Evolutionary conservation across 805 yeast species (phyloP), one percentile per base, ranked within the genome.

Genomic region (Blastobotrys americana): DNA sequence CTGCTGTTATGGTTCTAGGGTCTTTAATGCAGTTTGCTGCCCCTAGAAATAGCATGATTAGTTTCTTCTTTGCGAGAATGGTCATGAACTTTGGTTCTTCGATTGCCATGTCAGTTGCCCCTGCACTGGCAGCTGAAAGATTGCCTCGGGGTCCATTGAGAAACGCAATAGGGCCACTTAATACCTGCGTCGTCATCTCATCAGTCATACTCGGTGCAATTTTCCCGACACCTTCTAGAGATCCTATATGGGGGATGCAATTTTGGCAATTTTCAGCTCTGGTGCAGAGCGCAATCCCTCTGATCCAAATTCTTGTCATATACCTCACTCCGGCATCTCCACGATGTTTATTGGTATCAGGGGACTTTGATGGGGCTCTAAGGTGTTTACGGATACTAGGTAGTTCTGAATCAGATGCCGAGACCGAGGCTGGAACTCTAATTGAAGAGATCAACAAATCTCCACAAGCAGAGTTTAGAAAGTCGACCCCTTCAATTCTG

Each of bases 221-320:
- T 13, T 25, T 25, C 10, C 31, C 31, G 31, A 25, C 31, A 8
- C 31, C 31, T 8, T 25, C 31, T 25, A 25, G 31, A 13, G 31
- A 13, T 8, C 31, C 31, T 13, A 13, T 25, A 13, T 13, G 8
- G 31, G 31, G 31, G 31, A 8, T 25, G 13, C 31, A 8, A 25
- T 25, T 25, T 16, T 84, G 90, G 88, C 76, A 90, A 68, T 70
- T 83, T 59, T 89, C 93, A 6, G 74, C 83, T 47, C 78, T 84
- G 2, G 64, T 82, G 55, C 94, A 84, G 66, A 69, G 77, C 46
- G 51, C 81, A 34, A 80, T 81, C 57, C 48, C 85, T 40, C 63
- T 84, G 35, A 57, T 81, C 43, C 67, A 83, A 76, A 79, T 46
- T 25, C 63, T 38, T 15, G 66, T 70, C 23, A 58, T 69, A 34